Base-by-base conservation (phyloP, 2,329 filamentous ascomycete species). In the Aureobasidium mangrovei region DNA sequence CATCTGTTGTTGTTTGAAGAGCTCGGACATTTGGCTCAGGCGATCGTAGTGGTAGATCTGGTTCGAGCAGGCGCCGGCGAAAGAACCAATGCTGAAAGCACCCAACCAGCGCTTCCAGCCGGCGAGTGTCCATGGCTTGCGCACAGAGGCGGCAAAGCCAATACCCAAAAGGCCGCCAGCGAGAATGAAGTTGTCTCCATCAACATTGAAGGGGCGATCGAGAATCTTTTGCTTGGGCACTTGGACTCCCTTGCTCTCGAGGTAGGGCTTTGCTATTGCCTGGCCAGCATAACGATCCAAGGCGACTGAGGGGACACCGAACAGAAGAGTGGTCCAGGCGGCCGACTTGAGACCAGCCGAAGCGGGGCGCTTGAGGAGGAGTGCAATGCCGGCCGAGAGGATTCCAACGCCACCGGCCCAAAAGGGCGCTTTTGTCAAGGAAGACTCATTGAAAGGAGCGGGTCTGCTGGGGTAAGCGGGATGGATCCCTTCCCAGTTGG, bases 401-500 rank as follows among this genome's bases (percentile, higher is more conserved):
- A 47, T 18, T 32, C 57, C 57, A 18, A 49, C 28, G 27, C 29
- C 29, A 6, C 57, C 54, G 31, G 54, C 54, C n/a, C 49, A 38
- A 35, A 55, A 41, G 26, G 54, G 54, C 4, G 54, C 43, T 33
- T 42, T 43, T 3, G 51, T 33, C 18, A 53, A 12, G 18, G 45
- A 10, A 10, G 38, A 42, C 31, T 36, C 42, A 36, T 54, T 38
- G 33, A 53, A 46, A 1, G 51, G 57, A n/a, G 45, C 49, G 2
- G 48, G 57, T 36, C 29, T 42, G 27, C 32, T 51, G 10, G 51
- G 54, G 7, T 53, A 56, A 12, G 51, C 48, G 36, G 56, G 57
- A 44, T 60, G 58, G 7, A 58, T 44, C 12, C 54, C 56, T 45
- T 56, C 51, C 41, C 48, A 53, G 24, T 53, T 53, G 29, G 53